phyloP scores from a whole-genome alignment of 2,329 filamentous ascomycete species.

The Aspergillus ruber region DNA sequence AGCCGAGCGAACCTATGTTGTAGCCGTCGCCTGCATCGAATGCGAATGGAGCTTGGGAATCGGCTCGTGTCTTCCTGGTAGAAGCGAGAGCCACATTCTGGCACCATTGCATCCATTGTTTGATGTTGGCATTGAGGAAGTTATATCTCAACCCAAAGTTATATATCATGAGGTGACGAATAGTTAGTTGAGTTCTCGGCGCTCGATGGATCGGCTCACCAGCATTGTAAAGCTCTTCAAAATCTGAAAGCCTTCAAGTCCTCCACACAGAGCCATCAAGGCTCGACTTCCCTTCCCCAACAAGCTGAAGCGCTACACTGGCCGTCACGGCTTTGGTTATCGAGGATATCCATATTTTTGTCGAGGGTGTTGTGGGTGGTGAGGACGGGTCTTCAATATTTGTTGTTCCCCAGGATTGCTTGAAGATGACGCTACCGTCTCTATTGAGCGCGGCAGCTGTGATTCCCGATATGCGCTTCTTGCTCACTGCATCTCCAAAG shows the following conservation, averaged over 20 bases:
- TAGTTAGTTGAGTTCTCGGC: no score
- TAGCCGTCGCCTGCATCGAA: conserved; percentile 41
- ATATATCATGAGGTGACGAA: conserved; percentile 8
- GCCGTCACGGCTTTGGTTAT: conserved; percentile 44
- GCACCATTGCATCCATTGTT: conserved; percentile 54
- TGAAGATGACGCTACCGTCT: conserved; percentile 43
- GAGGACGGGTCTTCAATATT: conserved; percentile 29
- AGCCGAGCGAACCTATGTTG: conserved; percentile 52
- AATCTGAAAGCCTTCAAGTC: conserved; percentile 39
- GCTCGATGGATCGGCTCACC: conserved; percentile 23
- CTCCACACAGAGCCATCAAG: conserved; percentile 36
- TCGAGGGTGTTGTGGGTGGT: conserved; percentile 55
- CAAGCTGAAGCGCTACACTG: conserved; percentile 44
- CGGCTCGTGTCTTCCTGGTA: conserved; percentile 57
- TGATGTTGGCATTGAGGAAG: conserved; percentile 47
- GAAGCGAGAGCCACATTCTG: conserved; percentile 44
- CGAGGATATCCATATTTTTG: conserved; percentile 53
- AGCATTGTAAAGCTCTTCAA: conserved; percentile 54
- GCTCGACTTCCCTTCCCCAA: conserved; percentile 37
- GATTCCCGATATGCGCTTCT: conserved; percentile 40
- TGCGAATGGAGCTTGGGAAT: no score
- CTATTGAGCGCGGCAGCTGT: conserved; percentile 45
- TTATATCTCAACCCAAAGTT: conserved; percentile 53
- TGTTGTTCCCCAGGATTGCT: conserved; percentile 45
- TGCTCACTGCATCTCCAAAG: background rate